These are phyloP conservation scores for Ogataea nakhonphanomensis DNA, from an alignment of 805 yeast species.

Conservation along the genomic window DNA sequence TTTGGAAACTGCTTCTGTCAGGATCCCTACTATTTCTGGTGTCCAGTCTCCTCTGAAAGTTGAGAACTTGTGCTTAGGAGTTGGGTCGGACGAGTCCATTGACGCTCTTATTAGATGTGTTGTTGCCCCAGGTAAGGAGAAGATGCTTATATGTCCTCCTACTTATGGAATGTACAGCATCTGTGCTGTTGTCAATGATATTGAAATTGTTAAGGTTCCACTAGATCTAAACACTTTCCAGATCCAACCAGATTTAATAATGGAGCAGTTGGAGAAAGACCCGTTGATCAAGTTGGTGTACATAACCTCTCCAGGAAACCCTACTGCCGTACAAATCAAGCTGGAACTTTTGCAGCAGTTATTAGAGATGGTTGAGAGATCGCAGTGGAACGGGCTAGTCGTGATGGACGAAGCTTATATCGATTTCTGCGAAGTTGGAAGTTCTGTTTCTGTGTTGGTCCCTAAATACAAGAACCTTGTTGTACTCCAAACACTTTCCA, in stretches of 20 bases:
- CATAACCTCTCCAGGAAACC: conserved; percentile 95
- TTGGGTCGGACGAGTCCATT: conserved; percentile 95
- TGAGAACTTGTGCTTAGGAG: conserved; percentile 85
- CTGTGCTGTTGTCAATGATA: conserved; percentile 87
- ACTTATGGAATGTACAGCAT: conserved; percentile 97
- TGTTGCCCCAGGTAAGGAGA: conserved; percentile 79
- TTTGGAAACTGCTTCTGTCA: conserved; percentile 20
- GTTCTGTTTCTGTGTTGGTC: conserved; percentile 75
- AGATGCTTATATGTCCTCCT: conserved; percentile 84
- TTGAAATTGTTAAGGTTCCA: conserved; percentile 71
- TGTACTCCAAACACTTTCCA: conserved; percentile 88
- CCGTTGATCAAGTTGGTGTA: conserved; percentile 68
- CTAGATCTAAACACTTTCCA: conserved; percentile 64
- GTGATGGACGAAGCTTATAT: conserved; percentile 94
- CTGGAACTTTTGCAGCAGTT: conserved; percentile 46
- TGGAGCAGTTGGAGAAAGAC: conserved; percentile 52
- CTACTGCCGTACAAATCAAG: conserved; percentile 71
- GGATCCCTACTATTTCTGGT: conserved; percentile 19
- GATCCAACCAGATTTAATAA: conserved; percentile 54
- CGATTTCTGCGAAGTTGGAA: conserved; percentile 69
- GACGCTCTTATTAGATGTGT: conserved; percentile 84
- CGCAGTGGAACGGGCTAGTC: conserved; percentile 68
- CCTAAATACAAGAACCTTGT: conserved; percentile 78
- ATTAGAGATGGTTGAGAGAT: conserved; percentile 36
- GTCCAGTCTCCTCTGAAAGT: conserved; percentile 31